Evolutionary conservation across 768 basidiomycete genomes (phyloP).

Genomic region (Panaeolus papilionaceus): DNA sequence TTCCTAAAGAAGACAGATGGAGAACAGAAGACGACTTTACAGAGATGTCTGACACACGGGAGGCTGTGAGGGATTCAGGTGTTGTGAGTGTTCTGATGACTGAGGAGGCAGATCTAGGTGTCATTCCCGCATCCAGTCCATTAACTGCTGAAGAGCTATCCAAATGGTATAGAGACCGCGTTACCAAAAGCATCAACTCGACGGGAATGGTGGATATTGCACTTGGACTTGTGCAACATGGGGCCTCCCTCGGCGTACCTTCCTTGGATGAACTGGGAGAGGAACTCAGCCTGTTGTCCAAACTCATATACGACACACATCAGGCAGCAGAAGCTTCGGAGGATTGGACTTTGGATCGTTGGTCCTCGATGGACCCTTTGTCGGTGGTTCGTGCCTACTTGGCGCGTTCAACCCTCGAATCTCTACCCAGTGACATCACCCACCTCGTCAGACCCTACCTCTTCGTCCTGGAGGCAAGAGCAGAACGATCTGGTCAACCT

Average conservation of each 20-base stretch:
- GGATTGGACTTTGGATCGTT: conserved; percentile 77
- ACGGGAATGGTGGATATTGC: conserved; percentile 84
- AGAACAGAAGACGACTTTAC: conserved; percentile 64
- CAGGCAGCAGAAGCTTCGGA: conserved; percentile 48
- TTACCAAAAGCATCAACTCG: conserved; percentile 62
- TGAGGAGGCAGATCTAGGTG: conserved; percentile 22
- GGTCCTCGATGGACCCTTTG: conserved; percentile 71
- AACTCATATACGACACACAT: conserved; percentile 85
- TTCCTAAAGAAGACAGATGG: conserved; percentile 45
- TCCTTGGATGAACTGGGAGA: conserved; percentile 88
- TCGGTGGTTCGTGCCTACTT: conserved; percentile 81
- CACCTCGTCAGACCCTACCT: conserved; percentile 91
- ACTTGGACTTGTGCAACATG: conserved; percentile 83
- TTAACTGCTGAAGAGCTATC: conserved; percentile 59
- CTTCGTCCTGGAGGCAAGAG: conserved; percentile 87
- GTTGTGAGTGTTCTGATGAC: conserved; percentile 23
- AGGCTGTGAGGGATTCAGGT: conserved; percentile 39
- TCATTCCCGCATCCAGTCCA: conserved; percentile 32
- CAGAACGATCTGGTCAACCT: conserved; percentile 78
- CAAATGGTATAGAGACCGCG: conserved; percentile 77
- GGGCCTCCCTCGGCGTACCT: conserved; percentile 78
- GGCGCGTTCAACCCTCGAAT: conserved; percentile 67
- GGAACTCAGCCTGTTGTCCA: conserved; percentile 86
- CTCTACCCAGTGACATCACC: conserved; percentile 70
- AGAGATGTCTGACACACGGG: conserved; percentile 52